Percentiles rank a stretch among this genome's conserved stretches.
Evolutionary conservation across 2,329 filamentous ascomycete species (phyloP).

Genomic region (Colletotrichum coccodes): DNA sequence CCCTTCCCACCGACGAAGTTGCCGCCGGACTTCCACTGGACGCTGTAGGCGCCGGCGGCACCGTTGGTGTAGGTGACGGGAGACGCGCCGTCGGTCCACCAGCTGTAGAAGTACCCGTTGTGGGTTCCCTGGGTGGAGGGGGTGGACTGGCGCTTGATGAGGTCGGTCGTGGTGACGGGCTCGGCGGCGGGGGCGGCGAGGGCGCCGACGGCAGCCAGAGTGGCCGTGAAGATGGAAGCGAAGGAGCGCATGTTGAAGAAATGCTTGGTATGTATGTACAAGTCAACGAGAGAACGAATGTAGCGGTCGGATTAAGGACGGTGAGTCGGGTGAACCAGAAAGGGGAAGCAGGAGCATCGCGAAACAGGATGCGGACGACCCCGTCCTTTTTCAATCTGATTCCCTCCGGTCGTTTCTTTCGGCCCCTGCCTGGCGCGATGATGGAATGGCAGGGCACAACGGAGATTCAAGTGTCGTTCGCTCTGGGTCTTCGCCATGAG

Average conservation of each 20-base stretch:
- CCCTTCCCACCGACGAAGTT: slow-evolving; percentile 69
- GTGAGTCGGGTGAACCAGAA: slow-evolving; percentile 5
- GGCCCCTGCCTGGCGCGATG: not conserved
- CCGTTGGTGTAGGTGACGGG: slow-evolving; percentile 56
- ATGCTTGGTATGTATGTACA: slow-evolving; percentile 9
- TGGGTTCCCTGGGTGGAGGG: slow-evolving; percentile 41
- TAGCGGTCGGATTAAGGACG: slow-evolving; percentile 4
- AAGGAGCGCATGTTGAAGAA: slow-evolving; percentile 23
- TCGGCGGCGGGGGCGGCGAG: slow-evolving; percentile 27
- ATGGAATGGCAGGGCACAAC: slow-evolving; percentile 7
- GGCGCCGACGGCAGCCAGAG: slow-evolving; percentile 26
- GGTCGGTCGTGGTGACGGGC: slow-evolving; percentile 3
- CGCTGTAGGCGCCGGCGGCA: slow-evolving; percentile 52
- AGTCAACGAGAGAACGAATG: slow-evolving; percentile 5
- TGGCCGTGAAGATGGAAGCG: slow-evolving; percentile 25
- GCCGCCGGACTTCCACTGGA: slow-evolving; percentile 55
- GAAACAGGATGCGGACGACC: not conserved
- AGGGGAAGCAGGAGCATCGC: not conserved
- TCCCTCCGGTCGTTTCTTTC: not conserved
- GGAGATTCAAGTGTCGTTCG: slow-evolving; percentile 25
- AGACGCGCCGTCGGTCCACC: slow-evolving; percentile 54
- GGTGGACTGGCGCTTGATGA: slow-evolving; percentile 29
- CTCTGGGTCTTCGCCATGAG: slow-evolving; percentile 3
- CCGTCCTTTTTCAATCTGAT: slow-evolving; percentile 9
- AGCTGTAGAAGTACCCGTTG: slow-evolving; percentile 56